Base-by-base conservation (phyloP, 371 early-diverging fungal species). In the Mortierella sp. region DNA sequence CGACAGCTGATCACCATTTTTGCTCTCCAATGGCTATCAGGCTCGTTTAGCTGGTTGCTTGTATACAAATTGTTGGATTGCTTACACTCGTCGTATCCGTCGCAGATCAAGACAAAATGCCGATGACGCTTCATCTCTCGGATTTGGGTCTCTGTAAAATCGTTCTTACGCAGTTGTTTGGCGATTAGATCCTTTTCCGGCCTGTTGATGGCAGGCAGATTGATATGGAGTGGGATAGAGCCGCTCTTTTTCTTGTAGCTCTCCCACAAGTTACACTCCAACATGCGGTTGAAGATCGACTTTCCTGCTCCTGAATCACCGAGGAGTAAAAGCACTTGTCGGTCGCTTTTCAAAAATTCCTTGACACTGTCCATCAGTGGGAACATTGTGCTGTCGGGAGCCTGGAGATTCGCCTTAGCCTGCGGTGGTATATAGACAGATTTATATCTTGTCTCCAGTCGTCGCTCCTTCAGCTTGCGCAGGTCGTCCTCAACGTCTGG, bases 241-340 rank as follows among this genome's bases (percentile, higher is more conserved):
- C n/a, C 37, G 11, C 14, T 14, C 0, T 28, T 21, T 7, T 6
- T 19, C 8, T 52, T 32, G 52, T 34, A 52, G 6, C 21, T 37
- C 4, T 37, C 14, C 52, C 52, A 52, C 19, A 52, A 24, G 15
- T 6, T 8, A 21, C 34, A 24, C 14, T 32, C 52, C 1, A 52
- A 11, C 6, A 19, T 9, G 6, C 32, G n/a, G 34, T 14, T 52
- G 23, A 52, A 52, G 19, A 37, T 52, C 52, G 52, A 52, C 34
- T 52, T 52, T 14, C 52, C 52, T 14, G 37, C 14, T 52, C 52
- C 52, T 21, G 32, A 32, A 37, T 52, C 52, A 4, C 52, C 52
- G 34, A 52, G 23, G 11, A 52, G 32, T 21, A 52, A 34, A 21
- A 32, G n/a, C 32, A 34, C 52, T n/a, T 34, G 32, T 52, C 24